Evolutionary conservation across 1,284 basidiomycete genomes (phyloP).

Genomic region (Ganoderma lingzhi): DNA sequence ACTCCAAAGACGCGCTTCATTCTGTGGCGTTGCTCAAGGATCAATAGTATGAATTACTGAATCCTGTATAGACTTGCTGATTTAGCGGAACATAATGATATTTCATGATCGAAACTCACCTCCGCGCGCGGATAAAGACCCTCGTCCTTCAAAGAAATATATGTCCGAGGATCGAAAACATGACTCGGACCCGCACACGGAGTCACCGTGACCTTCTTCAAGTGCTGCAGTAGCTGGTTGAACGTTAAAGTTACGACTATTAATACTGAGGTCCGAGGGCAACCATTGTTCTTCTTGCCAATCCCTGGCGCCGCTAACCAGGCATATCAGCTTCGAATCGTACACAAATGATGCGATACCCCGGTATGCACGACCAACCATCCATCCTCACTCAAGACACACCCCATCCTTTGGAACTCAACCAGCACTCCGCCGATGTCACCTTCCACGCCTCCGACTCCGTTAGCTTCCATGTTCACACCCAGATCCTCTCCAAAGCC

Average conservation of each 20-base stretch:
- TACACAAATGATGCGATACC: background rate
- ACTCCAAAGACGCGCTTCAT: too few relatives aligned
- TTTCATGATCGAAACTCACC: too few relatives aligned
- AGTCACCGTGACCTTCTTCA: background rate
- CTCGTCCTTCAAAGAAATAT: too few relatives aligned
- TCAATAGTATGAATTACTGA: too few relatives aligned
- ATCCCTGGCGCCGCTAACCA: background rate
- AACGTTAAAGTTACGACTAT: background rate
- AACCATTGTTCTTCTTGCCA: background rate
- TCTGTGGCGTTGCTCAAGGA: too few relatives aligned
- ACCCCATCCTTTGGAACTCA: slow-evolving; percentile 15
- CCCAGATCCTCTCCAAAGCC: slow-evolving; percentile 40
- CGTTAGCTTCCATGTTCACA: slow-evolving; percentile 27
- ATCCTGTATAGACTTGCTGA: too few relatives aligned
- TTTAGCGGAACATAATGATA: too few relatives aligned
- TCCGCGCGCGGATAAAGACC: too few relatives aligned
- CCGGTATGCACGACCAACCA: background rate
- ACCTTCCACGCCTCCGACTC: slow-evolving; percentile 24
- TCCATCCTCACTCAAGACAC: background rate
- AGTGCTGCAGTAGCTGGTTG: background rate
- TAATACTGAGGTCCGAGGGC: background rate
- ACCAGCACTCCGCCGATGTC: slow-evolving; percentile 20
- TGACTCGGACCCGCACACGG: too few relatives aligned
- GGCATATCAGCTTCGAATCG: background rate
- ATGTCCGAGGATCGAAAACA: too few relatives aligned